Evolutionary conservation across 352 stramenopile genomes (phyloP).

Genomic region (Globisporangium okanoganense): DNA sequence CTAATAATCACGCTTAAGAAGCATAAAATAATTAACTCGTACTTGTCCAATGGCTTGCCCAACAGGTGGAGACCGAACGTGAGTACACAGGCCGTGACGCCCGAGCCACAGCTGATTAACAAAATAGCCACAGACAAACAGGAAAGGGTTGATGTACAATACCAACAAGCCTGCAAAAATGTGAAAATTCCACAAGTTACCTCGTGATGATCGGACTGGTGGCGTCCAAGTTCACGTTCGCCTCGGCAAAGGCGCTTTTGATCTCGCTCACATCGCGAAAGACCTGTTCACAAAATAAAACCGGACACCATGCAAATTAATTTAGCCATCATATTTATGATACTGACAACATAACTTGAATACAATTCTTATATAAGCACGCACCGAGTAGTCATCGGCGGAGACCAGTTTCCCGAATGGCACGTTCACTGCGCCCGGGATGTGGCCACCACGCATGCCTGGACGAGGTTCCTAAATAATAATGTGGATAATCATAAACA

Average conservation of each 20-base stretch:
- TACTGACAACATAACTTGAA: no score
- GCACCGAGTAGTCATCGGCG: constrained; percentile 77
- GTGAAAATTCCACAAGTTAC: constrained; percentile 17
- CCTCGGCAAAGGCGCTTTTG: constrained; percentile 71
- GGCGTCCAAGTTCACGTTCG: constrained; percentile 52
- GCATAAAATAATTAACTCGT: no score
- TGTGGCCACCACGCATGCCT: constrained; percentile 90
- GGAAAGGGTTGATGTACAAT: neutral
- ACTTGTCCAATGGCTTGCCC: constrained; percentile 70
- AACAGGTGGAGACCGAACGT: constrained; percentile 64
- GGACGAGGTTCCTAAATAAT: constrained; percentile 80
- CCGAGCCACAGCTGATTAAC: constrained; percentile 58
- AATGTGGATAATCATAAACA: neutral
- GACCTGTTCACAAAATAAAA: constrained; percentile 23
- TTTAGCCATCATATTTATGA: no score
- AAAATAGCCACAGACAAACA: constrained; percentile 10
- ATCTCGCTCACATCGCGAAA: constrained; percentile 80
- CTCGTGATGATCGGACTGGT: constrained; percentile 67
- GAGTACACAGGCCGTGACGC: constrained; percentile 59
- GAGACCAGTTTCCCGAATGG: constrained; percentile 88
- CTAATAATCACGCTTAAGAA: no score
- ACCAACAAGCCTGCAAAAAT: neutral
- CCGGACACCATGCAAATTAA: no score
- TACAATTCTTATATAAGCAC: constrained; percentile 19
- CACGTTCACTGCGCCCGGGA: constrained; percentile 89